Evolutionary conservation across 495 filamentous ascomycete genomes (phyloP).

Genomic region (Neurospora sp.): DNA sequence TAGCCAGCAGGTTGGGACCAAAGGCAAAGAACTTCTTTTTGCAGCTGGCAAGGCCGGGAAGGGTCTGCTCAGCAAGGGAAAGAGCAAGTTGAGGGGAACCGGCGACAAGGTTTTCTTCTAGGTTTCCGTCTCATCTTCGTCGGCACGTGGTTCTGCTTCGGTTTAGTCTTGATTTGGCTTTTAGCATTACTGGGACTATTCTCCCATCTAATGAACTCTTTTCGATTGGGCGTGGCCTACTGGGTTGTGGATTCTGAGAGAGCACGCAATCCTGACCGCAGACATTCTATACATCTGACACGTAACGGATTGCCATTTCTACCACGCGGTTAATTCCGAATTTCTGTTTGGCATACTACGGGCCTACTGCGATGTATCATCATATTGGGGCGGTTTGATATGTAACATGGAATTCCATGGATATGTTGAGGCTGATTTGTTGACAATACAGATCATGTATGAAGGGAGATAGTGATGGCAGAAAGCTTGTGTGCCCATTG

Average conservation of each 20-base stretch:
- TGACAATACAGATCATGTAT: not conserved
- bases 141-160: not conserved
- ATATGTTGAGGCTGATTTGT: not conserved
- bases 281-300: not conserved
- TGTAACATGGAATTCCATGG: not conserved
- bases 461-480: not conserved
- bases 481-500: not conserved
- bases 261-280: not conserved
- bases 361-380: not conserved
- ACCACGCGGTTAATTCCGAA: not conserved
- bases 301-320: not conserved
- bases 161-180: conserved; percentile 8
- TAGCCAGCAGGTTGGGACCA: conserved; percentile 50
- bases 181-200: not conserved
- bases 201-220: not conserved
- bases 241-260: not conserved
- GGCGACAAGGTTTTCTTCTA: conserved; percentile 75
- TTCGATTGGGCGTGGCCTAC: not conserved
- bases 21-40: conserved; percentile 78
- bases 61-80: conserved; percentile 77
- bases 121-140: conserved; percentile 14
- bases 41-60: conserved; percentile 76
- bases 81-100: conserved; percentile 53
- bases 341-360: not conserved
- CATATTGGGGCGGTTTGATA: not conserved